Base-by-base conservation (phyloP, 257 asterid genomes). In the Ajuga chamaepitys region DNA sequence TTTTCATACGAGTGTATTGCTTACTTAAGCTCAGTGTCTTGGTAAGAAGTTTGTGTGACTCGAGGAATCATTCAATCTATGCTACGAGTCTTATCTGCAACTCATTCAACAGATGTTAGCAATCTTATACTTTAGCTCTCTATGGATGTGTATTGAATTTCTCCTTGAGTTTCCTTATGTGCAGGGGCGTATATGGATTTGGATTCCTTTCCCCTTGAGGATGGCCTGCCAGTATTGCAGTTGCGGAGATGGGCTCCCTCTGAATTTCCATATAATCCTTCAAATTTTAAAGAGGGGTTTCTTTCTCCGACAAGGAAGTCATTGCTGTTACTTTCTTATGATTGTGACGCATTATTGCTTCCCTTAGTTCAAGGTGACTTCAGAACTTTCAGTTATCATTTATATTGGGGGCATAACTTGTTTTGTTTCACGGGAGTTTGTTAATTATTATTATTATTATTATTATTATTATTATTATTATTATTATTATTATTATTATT, bases 271-370 rank as follows among this genome's bases (percentile, higher is more conserved):
- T 74, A 84, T 50, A 82, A 73, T 73, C 87, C 89, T 66, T 83
- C 89, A 30, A 75, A 74, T 75, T 93, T 85, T 53, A 83, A 80
- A 50, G 89, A 87, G 80, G 99, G 95, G 69, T 86, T 80, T 65
- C 79, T 93, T 77, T 93, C 99, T 80, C 99, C 99, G 1, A 76
- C 87, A 24, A 78, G 95, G 82, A 86, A 80, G 79, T 74, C 74
- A 1, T 70, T 93, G 72, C 35, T 89, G 76, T 71, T 93, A 74
- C 89, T 73, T 40, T 80, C 99, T 17, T 64, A 84, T 71, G 75
- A 85, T 18, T 64, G 50, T 16, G 96, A 89, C 81, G 97, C 88
- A 12, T 64, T 93, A 67, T 56, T 85, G 80, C 71, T 89, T 81
- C 92, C 92, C 72, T 70, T 93, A 72, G 88, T 58, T 69, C 81